phyloP scores from a whole-genome alignment of 2,329 filamentous ascomycete species.

The Botryotinia calthae region DNA sequence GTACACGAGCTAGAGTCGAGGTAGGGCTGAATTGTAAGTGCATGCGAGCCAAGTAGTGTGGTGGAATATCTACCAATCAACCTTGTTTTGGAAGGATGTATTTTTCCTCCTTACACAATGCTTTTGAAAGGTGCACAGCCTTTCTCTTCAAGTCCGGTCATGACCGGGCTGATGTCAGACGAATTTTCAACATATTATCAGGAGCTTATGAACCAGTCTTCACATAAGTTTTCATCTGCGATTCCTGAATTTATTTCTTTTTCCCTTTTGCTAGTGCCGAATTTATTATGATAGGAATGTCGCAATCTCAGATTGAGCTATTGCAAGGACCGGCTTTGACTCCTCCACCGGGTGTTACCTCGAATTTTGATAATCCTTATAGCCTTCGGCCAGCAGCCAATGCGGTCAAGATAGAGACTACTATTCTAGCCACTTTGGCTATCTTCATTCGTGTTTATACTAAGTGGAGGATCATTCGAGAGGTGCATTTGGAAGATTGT shows the following conservation, averaged over 20 bases:
- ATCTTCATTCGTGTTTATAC: constrained; percentile 5
- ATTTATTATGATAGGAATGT: background rate
- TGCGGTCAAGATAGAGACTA: background rate
- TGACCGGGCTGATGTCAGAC: constrained; percentile 15
- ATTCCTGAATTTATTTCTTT: background rate
- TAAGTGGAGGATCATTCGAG: constrained; percentile 4
- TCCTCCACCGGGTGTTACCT: background rate
- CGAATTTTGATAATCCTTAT: constrained; percentile 2
- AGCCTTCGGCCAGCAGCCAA: background rate
- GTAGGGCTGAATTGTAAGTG: constrained; percentile 1
- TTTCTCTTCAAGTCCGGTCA: background rate
- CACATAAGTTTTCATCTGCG: background rate
- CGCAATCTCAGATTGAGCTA: background rate
- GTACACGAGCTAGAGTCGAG: background rate
- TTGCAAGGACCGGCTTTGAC: constrained; percentile 9
- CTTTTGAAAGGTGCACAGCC: background rate
- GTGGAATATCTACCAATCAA: background rate
- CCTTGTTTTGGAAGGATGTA: no score
- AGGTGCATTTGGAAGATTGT: constrained; percentile 11
- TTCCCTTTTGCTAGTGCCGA: background rate
- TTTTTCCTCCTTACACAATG: background rate
- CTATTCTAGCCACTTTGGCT: constrained; percentile 1
- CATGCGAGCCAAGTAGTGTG: background rate
- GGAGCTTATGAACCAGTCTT: background rate
- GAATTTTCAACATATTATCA: background rate